Percentiles rank a stretch among this genome's conserved stretches.
phyloP scores from a whole-genome alignment of 164 flowering plant species.

The Liriodendron chinense region DNA sequence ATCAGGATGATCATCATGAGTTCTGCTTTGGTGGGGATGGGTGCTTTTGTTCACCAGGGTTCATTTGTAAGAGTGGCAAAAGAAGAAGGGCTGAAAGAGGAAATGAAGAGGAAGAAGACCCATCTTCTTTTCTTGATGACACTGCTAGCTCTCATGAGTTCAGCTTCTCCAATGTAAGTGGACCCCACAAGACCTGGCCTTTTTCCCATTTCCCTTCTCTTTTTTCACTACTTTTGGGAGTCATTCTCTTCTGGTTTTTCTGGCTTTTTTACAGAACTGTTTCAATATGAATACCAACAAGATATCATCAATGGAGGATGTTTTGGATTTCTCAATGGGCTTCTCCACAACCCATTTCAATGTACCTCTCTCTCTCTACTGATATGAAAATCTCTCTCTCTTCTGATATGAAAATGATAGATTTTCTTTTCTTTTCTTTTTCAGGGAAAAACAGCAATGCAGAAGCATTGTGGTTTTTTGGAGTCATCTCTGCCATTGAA shows the following conservation, averaged over 20 bases:
- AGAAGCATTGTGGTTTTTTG: slow-evolving; percentile 42
- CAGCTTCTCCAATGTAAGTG: slow-evolving; percentile 51
- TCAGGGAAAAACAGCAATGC: slow-evolving; percentile 52
- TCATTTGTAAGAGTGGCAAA: slow-evolving; percentile 23
- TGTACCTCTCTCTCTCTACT: slow-evolving; percentile 29
- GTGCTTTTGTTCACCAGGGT: slow-evolving; percentile 26
- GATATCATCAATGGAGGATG: slow-evolving; percentile 40
- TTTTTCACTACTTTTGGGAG: background rate
- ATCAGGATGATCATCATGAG: slow-evolving; percentile 34
- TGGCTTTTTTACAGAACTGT: slow-evolving; percentile 32
- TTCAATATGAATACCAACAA: slow-evolving; percentile 22
- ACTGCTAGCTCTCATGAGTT: slow-evolving; percentile 76
- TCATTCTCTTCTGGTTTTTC: slow-evolving; percentile 7
- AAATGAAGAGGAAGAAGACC: slow-evolving; percentile 18
- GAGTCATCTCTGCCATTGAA: slow-evolving; percentile 42
- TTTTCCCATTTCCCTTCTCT: background rate
- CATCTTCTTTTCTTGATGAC: slow-evolving; percentile 56
- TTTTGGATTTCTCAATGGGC: slow-evolving; percentile 54
- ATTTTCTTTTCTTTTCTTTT: slow-evolving; percentile 5
- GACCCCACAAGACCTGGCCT: background rate
- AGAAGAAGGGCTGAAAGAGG: slow-evolving; percentile 33
- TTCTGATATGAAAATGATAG: background rate
- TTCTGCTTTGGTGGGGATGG: slow-evolving; percentile 22
- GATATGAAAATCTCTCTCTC: too few species aligned
- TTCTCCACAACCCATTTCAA: slow-evolving; percentile 50